Evolutionary conservation across 2,329 filamentous ascomycete species (phyloP).

Genomic region (Metarhizium album): DNA sequence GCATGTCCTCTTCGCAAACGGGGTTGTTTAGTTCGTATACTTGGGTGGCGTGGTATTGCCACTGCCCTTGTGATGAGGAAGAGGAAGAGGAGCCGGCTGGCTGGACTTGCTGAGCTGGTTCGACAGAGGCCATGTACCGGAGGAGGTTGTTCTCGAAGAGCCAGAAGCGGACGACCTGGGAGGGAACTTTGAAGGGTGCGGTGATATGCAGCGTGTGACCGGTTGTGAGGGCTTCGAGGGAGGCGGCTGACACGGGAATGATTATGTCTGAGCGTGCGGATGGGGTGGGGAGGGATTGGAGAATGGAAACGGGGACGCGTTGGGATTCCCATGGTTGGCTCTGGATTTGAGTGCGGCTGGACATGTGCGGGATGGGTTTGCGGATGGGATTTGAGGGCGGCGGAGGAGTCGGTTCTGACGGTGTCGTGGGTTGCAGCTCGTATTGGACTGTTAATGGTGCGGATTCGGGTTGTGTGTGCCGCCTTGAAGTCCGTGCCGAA

Average conservation of each 20-base stretch:
- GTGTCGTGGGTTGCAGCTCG: neutral
- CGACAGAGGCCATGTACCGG: constrained; percentile 48
- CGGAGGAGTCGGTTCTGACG: neutral
- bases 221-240: constrained; percentile 36
- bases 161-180: constrained; percentile 49
- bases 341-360: constrained; percentile 10
- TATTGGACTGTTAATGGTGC: neutral
- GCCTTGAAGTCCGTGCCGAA: neutral
- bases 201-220: constrained; percentile 45
- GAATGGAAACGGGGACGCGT: constrained; percentile 37
- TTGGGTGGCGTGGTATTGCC: constrained; percentile 24
- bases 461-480: neutral
- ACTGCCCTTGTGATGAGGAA: constrained; percentile 10
- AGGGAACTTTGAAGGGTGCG: constrained; percentile 43
- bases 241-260: constrained; percentile 35
- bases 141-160: constrained; percentile 44
- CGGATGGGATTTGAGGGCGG: constrained; percentile 11
- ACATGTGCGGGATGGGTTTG: constrained; percentile 17
- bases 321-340: constrained; percentile 31
- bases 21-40: constrained; percentile 55
- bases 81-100: constrained; percentile 21
- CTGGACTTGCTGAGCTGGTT: constrained; percentile 24
- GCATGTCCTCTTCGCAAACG: constrained; percentile 39
- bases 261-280: constrained; percentile 43
- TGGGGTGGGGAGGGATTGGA: constrained; percentile 36